These are phyloP conservation scores for Colletotrichum plurivorum DNA, from an alignment of 2,329 filamentous ascomycete genomes.

Conservation along the genomic window DNA sequence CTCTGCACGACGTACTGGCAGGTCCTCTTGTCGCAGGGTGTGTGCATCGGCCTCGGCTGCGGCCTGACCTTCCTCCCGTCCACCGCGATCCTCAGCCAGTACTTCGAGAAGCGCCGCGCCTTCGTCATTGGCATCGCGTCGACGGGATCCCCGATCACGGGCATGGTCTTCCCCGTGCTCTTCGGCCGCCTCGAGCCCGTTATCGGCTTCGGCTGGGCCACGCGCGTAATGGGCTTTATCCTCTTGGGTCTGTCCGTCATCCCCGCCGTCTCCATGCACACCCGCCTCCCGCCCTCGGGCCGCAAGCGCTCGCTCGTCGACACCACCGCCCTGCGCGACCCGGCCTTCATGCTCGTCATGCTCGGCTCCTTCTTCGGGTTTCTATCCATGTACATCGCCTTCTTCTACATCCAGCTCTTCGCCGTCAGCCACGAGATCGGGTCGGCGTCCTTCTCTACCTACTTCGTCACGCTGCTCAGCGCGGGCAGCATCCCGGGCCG, in stretches of 20 bases:
- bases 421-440: conserved; percentile 57
- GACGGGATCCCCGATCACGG: conserved; percentile 54
- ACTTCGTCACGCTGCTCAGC: conserved; percentile 61
- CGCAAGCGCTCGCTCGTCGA: conserved; percentile 53
- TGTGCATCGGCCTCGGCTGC: conserved; percentile 56
- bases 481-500: conserved; percentile 62
- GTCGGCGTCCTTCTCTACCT: conserved; percentile 51
- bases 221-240: conserved; percentile 59
- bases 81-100: conserved; percentile 55
- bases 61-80: conserved; percentile 53
- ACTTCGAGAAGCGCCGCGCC: conserved; percentile 54
- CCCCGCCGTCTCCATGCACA: conserved; percentile 56
- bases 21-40: conserved; percentile 54
- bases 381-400: conserved; percentile 62
- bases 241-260: conserved; percentile 56
- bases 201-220: conserved; percentile 70
- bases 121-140: conserved; percentile 51
- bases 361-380: conserved; percentile 56
- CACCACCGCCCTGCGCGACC: conserved; percentile 53
- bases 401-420: conserved; percentile 63
- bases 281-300: conserved; percentile 49
- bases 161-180: conserved; percentile 57
- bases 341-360: conserved; percentile 54
- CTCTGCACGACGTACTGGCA: conserved; percentile 61
- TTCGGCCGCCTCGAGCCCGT: conserved; percentile 59